These are phyloP conservation scores for Rickenella mellea DNA, from an alignment of 768 basidiomycete species.

Conservation along the genomic window DNA sequence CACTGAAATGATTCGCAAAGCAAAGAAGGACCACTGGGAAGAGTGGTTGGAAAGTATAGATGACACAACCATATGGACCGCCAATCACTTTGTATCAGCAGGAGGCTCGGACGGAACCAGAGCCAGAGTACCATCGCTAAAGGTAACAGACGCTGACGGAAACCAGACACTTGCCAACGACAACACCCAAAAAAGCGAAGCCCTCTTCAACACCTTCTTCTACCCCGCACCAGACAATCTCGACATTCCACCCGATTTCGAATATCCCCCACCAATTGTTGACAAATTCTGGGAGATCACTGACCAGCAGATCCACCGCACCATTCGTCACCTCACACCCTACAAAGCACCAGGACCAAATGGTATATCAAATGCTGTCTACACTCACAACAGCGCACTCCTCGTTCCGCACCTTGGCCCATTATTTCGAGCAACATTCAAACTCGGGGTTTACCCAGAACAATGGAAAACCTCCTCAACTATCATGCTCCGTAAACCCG, in stretches of 20 bases:
- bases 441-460: constrained; percentile 17
- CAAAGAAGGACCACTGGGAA: constrained; percentile 15
- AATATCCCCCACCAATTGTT: background rate
- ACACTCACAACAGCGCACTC: constrained; percentile 15
- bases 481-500: constrained; percentile 25
- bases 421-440: constrained; percentile 21
- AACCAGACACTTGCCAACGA: background rate
- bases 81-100: constrained; percentile 4
- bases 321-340: background rate
- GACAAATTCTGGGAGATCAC: background rate
- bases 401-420: constrained; percentile 17
- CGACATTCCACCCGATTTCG: background rate
- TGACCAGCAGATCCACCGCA: background rate
- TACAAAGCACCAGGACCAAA: constrained; percentile 7
- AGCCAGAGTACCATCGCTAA: constrained; percentile 12
- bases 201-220: constrained; percentile 1
- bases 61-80: constrained; percentile 11
- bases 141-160: background rate
- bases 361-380: constrained; percentile 24
- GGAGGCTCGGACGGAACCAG: constrained; percentile 9
- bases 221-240: background rate
- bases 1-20: constrained; percentile 5
- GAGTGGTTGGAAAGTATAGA: constrained; percentile 13
- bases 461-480: constrained; percentile 20
- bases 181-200: background rate